Evolutionary conservation across 345 rosid species (phyloP).

Genomic region (Corchorus olitorius): DNA sequence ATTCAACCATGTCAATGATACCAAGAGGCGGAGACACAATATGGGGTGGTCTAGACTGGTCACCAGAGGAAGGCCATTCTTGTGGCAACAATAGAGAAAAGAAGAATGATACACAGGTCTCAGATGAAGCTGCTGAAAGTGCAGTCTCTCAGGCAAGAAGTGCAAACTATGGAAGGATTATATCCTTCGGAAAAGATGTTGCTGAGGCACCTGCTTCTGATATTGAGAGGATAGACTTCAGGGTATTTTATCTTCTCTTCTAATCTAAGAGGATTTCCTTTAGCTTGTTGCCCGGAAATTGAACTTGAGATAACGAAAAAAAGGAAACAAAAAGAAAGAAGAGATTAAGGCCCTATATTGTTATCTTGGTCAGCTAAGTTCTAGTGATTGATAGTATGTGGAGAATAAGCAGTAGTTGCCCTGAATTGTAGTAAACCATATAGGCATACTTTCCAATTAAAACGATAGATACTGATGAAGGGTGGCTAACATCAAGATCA

Average conservation of each 20-base stretch:
- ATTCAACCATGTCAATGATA: slow-evolving; percentile 96
- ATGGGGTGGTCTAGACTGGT: slow-evolving; percentile 96
- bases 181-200: slow-evolving; percentile 83
- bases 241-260: slow-evolving; percentile 48
- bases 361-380: neutral
- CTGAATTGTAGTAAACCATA: neutral
- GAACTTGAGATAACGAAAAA: neutral
- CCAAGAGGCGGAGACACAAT: slow-evolving; percentile 92
- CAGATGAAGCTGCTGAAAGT: slow-evolving; percentile 30
- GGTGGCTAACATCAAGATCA: neutral
- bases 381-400: neutral
- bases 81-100: slow-evolving; percentile 46
- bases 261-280: neutral
- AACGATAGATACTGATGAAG: neutral
- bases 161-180: slow-evolving; percentile 76
- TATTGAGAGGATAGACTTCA: slow-evolving; percentile 74
- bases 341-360: neutral
- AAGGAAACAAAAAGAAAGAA: neutral
- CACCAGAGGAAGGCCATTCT: slow-evolving; percentile 73
- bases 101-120: slow-evolving; percentile 41
- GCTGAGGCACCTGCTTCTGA: slow-evolving; percentile 70
- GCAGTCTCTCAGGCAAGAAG: slow-evolving; percentile 39
- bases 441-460: neutral
- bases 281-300: neutral
- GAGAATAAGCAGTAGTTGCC: neutral